phyloP scores from a whole-genome alignment of 148 eudicot species.

The Fagopyrum tataricum region DNA sequence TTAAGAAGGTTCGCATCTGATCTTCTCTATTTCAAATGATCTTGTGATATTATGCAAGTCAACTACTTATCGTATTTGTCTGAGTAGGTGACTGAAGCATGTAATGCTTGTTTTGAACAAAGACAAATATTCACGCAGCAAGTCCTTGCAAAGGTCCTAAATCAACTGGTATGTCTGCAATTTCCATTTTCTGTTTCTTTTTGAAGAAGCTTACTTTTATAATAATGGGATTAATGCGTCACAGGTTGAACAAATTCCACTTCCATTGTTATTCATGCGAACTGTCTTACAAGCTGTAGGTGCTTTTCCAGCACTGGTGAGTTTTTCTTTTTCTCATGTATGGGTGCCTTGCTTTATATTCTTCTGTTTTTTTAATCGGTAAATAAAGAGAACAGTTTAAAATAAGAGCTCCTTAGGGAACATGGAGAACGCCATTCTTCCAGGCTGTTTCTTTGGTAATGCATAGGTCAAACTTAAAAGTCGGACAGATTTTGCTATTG shows the following conservation, averaged over 20 bases:
- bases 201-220: background rate
- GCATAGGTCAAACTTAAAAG: background rate
- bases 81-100: slow-evolving; percentile 89
- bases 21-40: slow-evolving; percentile 2
- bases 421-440: background rate
- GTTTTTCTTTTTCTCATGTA: slow-evolving; percentile 5
- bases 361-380: background rate
- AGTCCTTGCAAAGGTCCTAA: slow-evolving; percentile 87
- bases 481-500: background rate
- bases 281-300: slow-evolving; percentile 93
- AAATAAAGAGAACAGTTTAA: background rate
- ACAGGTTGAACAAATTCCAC: slow-evolving; percentile 98
- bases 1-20: slow-evolving; percentile 63
- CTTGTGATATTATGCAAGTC: background rate
- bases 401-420: background rate
- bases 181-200: background rate
- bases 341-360: background rate
- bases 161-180: slow-evolving; percentile 65
- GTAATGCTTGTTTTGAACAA: slow-evolving; percentile 94
- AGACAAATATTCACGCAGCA: slow-evolving; percentile 82
- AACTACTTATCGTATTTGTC: background rate
- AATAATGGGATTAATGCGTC: slow-evolving; percentile 11
- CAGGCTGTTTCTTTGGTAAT: background rate
- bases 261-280: slow-evolving; percentile 89
- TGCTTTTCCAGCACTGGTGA: slow-evolving; percentile 93